Base-by-base conservation (phyloP, 768 basidiomycete species). In the Sarcomyxa edulis region DNA sequence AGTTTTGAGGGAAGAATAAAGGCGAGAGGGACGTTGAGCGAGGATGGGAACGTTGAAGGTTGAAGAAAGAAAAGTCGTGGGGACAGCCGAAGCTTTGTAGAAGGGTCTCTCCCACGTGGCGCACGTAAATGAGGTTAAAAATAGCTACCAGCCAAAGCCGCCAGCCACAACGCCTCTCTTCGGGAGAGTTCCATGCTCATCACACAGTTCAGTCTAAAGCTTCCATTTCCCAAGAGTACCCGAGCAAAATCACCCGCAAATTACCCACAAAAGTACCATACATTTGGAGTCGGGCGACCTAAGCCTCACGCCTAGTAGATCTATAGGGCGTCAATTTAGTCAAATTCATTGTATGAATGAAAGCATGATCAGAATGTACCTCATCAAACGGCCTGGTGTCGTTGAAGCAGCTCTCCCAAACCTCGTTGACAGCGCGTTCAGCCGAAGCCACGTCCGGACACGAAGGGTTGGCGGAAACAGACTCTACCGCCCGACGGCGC, bases 341-440 rank as follows among this genome's bases (percentile, higher is more conserved):
- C 29, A 32, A 35, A 37, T 34, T 28, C 11, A 19, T 39, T 14
- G 20, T 16, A 22, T n/a, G 21, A 20, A 7, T 21, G 12, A 37
- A 22, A 15, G 26, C 10, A 21, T 35, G 18, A 10, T 33, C 24
- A 16, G 32, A 3, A 45, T 55, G 39, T 50, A 90, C 91, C 83
- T 98, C 94, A 58, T 99, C 96, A 58, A 97, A 99, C 7, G 96
- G 95, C 46, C 95, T 65, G 5, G 94, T 97, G 56, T 98, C 96
- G 25, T 75, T 82, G 61, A 89, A 93, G 59, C 95, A 99, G 49
- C 89, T 92, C 53, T 92, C 92, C 86, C 89, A 99, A 23, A 95
- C 95, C 57, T 96, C 89, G 48, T 97, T 96, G 32, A 98, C 94
- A 1, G 81, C 92, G 41, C 75, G 74, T 57, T 93, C 91, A 9